These are phyloP conservation scores for Lodderomyces metapsilosis DNA, from an alignment of 1,139 yeast species.

Conservation along the genomic window DNA sequence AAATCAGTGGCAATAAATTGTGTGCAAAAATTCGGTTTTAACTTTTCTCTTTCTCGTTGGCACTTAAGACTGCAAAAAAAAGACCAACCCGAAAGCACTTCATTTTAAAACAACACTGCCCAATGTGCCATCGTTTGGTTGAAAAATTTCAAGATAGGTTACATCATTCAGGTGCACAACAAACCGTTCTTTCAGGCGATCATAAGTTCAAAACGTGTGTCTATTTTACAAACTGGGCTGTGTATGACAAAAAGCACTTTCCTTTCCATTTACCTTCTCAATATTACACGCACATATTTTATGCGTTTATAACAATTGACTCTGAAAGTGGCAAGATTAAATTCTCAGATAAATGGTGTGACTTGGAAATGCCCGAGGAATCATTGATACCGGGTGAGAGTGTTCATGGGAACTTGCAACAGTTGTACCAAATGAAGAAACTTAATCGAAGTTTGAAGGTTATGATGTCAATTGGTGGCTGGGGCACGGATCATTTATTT, in stretches of 20 bases:
- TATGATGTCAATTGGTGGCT: conserved; percentile 84
- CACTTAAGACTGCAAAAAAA: conserved; percentile 1
- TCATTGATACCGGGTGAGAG: conserved; percentile 19
- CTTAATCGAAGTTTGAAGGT: conserved; percentile 52
- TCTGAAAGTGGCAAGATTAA: conserved; percentile 50
- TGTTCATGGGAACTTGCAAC: conserved; percentile 55
- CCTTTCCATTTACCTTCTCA: conserved; percentile 66
- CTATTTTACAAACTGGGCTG: conserved; percentile 65
- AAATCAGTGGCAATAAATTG: conserved; percentile 1
- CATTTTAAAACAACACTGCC: no score
- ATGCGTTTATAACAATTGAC: conserved; percentile 70
- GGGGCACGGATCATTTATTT: conserved; percentile 64
- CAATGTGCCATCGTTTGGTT: conserved; percentile 8
- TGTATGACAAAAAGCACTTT: conserved; percentile 59
- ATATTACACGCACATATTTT: conserved; percentile 64
- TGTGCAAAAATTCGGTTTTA: neutral
- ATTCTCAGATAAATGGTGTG: conserved; percentile 70
- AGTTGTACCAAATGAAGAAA: conserved; percentile 50
- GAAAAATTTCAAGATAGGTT: conserved; percentile 12
- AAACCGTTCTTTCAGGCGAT: neutral
- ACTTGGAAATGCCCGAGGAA: conserved; percentile 45
- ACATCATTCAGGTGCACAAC: conserved; percentile 1
- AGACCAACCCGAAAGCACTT: neutral
- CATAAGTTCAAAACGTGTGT: conserved; percentile 24
- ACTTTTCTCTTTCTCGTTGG: neutral